phyloP scores from a whole-genome alignment of 352 stramenopile genomes.

The Phytophthora europaea region DNA sequence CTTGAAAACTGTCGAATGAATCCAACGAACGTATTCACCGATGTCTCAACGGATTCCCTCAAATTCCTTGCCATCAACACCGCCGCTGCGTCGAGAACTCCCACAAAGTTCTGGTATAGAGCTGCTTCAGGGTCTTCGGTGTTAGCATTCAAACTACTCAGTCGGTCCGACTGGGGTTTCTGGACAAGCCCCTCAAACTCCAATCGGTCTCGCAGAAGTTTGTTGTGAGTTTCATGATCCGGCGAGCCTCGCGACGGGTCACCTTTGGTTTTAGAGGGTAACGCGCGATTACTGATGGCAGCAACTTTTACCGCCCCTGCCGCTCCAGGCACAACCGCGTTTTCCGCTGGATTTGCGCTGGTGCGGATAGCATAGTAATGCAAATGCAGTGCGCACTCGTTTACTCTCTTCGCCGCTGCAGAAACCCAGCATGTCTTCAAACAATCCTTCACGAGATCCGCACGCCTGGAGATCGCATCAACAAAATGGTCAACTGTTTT shows the following conservation, averaged over 20 bases:
- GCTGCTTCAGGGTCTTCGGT: slow-evolving; percentile 54
- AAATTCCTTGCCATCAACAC: slow-evolving; percentile 94
- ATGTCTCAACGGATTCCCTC: slow-evolving; percentile 87
- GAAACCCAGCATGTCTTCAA: slow-evolving; percentile 87
- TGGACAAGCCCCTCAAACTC: slow-evolving; percentile 61
- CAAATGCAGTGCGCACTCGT: slow-evolving; percentile 68
- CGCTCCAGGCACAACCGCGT: slow-evolving; percentile 26
- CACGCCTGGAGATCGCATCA: slow-evolving; percentile 77
- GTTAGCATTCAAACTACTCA: slow-evolving; percentile 6
- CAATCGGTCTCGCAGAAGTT: slow-evolving; percentile 58
- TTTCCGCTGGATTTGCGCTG: slow-evolving; percentile 24
- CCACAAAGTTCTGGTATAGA: slow-evolving; percentile 66
- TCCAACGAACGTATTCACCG: slow-evolving; percentile 69
- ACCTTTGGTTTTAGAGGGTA: slow-evolving; percentile 33
- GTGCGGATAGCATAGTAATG: slow-evolving; percentile 34
- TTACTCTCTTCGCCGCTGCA: slow-evolving; percentile 73
- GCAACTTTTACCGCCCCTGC: slow-evolving; percentile 22
- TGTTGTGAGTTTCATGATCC: slow-evolving; percentile 37
- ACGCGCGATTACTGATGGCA: slow-evolving; percentile 8
- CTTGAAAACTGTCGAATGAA: slow-evolving; percentile 85
- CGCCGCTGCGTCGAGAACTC: slow-evolving; percentile 82
- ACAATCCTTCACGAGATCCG: slow-evolving; percentile 89
- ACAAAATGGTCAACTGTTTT: slow-evolving; percentile 90
- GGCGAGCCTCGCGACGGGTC: slow-evolving; percentile 11
- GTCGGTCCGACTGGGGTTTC: slow-evolving; percentile 28